phyloP scores from a whole-genome alignment of 768 basidiomycete species.

The Pluteus cervinus region DNA sequence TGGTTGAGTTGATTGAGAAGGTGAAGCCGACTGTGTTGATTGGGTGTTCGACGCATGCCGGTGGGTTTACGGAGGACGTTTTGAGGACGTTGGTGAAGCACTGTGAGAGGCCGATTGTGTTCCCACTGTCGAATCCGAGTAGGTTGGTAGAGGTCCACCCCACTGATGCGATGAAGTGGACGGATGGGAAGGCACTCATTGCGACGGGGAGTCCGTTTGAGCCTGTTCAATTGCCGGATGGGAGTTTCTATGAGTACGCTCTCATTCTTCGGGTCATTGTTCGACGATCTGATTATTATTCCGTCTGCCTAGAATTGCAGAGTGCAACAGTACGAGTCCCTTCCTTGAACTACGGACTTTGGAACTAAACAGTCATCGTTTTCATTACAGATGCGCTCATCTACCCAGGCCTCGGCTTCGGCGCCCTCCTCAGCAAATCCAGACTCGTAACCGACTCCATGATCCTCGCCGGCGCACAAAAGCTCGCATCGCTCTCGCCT shows the following conservation, averaged over 20 bases:
- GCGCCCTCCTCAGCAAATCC: constrained; percentile 64
- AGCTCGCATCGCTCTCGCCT: constrained; percentile 73
- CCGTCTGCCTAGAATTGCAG: constrained; percentile 61
- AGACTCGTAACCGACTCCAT: constrained; percentile 71
- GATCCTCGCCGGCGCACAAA: constrained; percentile 76
- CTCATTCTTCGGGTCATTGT: neutral
- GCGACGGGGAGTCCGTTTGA: constrained; percentile 86
- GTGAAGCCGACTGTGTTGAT: constrained; percentile 80
- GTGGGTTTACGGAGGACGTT: constrained; percentile 74
- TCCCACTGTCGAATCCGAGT: constrained; percentile 83
- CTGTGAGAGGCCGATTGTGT: constrained; percentile 72
- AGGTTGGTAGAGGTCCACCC: constrained; percentile 71
- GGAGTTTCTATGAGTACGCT: constrained; percentile 37
- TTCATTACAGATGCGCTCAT: constrained; percentile 55
- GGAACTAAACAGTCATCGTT: neutral
- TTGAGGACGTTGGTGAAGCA: constrained; percentile 62
- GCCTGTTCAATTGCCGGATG: constrained; percentile 53
- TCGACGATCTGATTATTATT: neutral
- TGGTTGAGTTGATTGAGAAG: constrained; percentile 66
- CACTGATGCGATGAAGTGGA: constrained; percentile 70
- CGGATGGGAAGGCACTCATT: constrained; percentile 69
- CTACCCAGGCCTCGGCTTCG: constrained; percentile 83
- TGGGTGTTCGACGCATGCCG: constrained; percentile 74
- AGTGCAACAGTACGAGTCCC: constrained; percentile 54
- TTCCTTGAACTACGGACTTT: neutral